Base-by-base conservation (phyloP, 257 asterid species). In the Solanum commersonii region DNA sequence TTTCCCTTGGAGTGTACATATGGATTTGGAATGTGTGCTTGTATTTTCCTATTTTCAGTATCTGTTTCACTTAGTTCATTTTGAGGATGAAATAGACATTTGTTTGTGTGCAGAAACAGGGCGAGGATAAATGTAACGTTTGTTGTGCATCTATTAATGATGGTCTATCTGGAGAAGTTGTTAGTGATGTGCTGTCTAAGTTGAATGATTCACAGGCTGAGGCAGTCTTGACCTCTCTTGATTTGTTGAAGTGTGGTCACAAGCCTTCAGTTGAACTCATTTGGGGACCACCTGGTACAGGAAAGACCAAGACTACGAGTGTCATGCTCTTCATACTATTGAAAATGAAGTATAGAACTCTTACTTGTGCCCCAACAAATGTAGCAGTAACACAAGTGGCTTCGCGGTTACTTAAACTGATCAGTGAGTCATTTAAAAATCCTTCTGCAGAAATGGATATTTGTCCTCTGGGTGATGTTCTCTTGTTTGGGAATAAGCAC, bases 401-500 rank as follows among this genome's bases (percentile, higher is more conserved):
- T 40, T 86, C 92, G 37, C 87, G 91, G 33, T 4, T 46, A 44
- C 31, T 94, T 37, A 89, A 90, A 44, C 92, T 94, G 84, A 85
- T 92, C 15, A 56, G 42, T 3, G 90, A 87, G 60, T 77, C 91
- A 6, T 88, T 73, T 59, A 12, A 72, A 87, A 85, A 22, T 22
- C 88, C 56, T 65, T 33, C 79, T 5, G 83, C 31, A n/a, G 52
- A 37, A 60, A 42, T 68, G 40, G 46, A 49, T 34, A 13, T 42
- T 71, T 87, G 87, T 77, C 84, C 91, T 76, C 60, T 92, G 63
- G 95, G 92, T 31, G 94, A 89, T 38, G 18, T 92, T 78, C 91
- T 93, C 88, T 87, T 93, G 37, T 88, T 93, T 84, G 95, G 95
- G 70, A 91, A 89, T 68, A 90, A 90, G 88, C 90, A 92, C 25